These are phyloP conservation scores for Tricholoma hemisulphureum DNA, from an alignment of 768 basidiomycete species.

Conservation along the genomic window DNA sequence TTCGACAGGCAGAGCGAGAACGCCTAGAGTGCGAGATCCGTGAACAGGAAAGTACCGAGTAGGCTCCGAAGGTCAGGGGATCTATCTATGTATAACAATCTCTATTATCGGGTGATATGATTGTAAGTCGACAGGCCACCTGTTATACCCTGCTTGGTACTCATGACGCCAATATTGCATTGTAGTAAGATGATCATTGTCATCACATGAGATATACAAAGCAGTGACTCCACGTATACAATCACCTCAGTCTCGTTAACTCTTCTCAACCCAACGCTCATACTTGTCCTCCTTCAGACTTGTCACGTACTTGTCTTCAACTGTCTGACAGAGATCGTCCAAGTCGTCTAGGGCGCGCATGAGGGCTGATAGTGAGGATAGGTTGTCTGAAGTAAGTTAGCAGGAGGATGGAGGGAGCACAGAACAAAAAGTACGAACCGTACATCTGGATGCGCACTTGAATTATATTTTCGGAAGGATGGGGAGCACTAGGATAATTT, in stretches of 20 bases:
- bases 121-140: background rate
- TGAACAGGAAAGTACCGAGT: conserved; percentile 59
- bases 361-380: conserved; percentile 84
- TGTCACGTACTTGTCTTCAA: conserved; percentile 65
- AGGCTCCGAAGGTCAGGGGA: background rate
- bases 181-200: background rate
- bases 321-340: conserved; percentile 68
- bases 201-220: conserved; percentile 8
- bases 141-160: background rate
- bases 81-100: background rate
- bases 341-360: conserved; percentile 74
- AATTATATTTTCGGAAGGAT: conserved; percentile 96
- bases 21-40: conserved; percentile 74
- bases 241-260: conserved; percentile 31
- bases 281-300: conserved; percentile 55
- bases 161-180: background rate
- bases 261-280: conserved; percentile 71
- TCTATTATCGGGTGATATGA: background rate
- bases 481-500: conserved; percentile 64
- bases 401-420: background rate
- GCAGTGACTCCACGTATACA: background rate
- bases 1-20: conserved; percentile 79
- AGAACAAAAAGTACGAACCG: conserved; percentile 52
- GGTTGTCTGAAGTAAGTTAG: conserved; percentile 62
- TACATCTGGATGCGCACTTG: conserved; percentile 99